Evolutionary conservation across 345 rosid species (phyloP).

Genomic region (Trapa incisa): DNA sequence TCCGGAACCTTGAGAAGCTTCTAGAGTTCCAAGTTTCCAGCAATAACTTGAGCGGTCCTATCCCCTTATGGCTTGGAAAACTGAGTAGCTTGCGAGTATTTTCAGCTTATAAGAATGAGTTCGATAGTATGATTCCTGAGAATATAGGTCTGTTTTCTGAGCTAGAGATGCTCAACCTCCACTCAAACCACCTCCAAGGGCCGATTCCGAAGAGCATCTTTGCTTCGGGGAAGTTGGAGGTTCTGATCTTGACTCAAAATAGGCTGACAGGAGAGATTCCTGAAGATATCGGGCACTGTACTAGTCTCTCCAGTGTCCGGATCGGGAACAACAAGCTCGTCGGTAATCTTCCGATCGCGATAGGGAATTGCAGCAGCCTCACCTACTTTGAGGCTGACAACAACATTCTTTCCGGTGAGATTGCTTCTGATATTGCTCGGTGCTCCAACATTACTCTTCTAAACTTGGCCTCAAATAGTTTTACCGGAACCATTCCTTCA

Average conservation of each 20-base stretch:
- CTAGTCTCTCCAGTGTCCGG: conserved; percentile 62
- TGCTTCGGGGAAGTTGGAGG: conserved; percentile 62
- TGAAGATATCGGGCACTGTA: conserved; percentile 54
- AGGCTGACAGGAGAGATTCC: conserved; percentile 59
- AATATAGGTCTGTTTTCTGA: conserved; percentile 59
- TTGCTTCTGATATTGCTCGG: conserved; percentile 55
- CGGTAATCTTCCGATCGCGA: conserved; percentile 61
- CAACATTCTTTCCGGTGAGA: conserved; percentile 72
- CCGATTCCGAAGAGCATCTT: conserved; percentile 64
- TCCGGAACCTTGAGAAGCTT: conserved; percentile 44
- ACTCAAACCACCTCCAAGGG: conserved; percentile 77
- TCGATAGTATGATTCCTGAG: conserved; percentile 56
- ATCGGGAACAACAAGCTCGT: conserved; percentile 75
- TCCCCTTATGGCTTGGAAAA: conserved; percentile 67
- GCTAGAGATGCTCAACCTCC: conserved; percentile 68
- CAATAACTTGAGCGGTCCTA: conserved; percentile 57
- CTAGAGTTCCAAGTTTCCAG: conserved; percentile 57
- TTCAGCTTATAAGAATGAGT: conserved; percentile 50
- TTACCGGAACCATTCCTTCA: conserved; percentile 57
- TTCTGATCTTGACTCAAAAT: conserved; percentile 75
- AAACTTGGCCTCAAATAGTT: conserved; percentile 77
- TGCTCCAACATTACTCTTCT: conserved; percentile 83
- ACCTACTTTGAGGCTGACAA: conserved; percentile 85
- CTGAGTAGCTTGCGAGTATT: conserved; percentile 45
- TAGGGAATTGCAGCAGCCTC: conserved; percentile 75